Evolutionary conservation across 2,329 filamentous ascomycete genomes (phyloP), one percentile per base, ranked within the genome.

Genomic region (Hypoxylon sp.): DNA sequence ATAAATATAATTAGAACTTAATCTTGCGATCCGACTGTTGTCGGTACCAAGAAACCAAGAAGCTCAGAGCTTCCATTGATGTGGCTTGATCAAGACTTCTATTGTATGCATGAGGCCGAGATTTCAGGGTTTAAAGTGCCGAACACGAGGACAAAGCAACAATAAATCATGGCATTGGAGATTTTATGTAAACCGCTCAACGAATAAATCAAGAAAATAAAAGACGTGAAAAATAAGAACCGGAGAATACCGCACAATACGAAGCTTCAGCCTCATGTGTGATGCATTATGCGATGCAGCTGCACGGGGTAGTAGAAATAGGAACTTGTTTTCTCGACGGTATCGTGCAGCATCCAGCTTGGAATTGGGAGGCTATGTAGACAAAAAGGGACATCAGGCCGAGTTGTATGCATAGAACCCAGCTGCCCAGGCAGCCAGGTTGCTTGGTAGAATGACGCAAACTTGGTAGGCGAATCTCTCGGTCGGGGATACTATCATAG

Each of bases 211-310:
- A 42, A 21, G 21, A 32, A 44, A 15, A 37, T 25, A 16, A 41
- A 20, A 20, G 11, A n/a, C n/a, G n/a, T n/a, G n/a, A n/a, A n/a
- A n/a, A 34, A 31, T 23, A 23, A 13, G 34, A 41, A 26, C 31
- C 48, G 40, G 48, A 51, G 19, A 59, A 52, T 30, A 30, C 50
- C 34, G 49, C 30, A 8, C 23, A 36, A 13, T 27, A 7, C 26
- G 20, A 38, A 38, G 38, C 27, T 31, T 51, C 42, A 55, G 38
- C 50, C 51, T 51, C 47, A 46, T 36, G 43, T 32, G 21, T 25
- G 21, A 45, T 46, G 44, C 40, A 47, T 50, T 25, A 53, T 55
- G 50, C 51, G 48, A 57, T 50, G 32, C 43, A 45, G 34, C 36
- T n/a, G 34, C 23, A n/a, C 25, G 12, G 12, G 21, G 30, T 48